phyloP scores from a whole-genome alignment of 768 basidiomycete genomes.

The Bullera alba region DNA sequence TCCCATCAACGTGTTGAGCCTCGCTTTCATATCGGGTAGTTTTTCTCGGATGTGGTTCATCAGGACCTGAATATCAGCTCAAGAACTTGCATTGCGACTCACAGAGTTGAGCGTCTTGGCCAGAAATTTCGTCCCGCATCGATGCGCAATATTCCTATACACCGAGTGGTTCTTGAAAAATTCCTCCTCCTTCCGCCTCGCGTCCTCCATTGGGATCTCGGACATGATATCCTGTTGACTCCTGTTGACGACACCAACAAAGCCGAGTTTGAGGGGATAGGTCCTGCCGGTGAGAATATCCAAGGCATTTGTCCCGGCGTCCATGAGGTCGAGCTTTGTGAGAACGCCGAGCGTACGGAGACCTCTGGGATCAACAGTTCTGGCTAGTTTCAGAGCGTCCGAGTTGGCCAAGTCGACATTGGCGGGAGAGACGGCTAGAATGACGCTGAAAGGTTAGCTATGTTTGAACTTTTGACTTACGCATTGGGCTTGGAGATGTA shows the following conservation, averaged over 20 bases:
- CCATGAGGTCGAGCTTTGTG: conserved; percentile 98
- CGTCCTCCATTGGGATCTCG: conserved; percentile 76
- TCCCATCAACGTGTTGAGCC: conserved; percentile 94
- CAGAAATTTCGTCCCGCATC: conserved; percentile 93
- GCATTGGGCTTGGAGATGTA: conserved; percentile 96
- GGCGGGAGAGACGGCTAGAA: conserved; percentile 91
- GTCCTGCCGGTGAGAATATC: conserved; percentile 94
- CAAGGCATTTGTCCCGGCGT: conserved; percentile 93
- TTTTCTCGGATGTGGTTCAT: conserved; percentile 98
- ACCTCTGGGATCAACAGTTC: conserved; percentile 90
- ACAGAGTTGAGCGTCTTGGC: conserved; percentile 92
- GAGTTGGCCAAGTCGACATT: conserved; percentile 99
- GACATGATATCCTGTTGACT: conserved; percentile 95
- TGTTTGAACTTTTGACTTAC: conserved; percentile 48
- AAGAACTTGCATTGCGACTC: conserved; percentile 20
- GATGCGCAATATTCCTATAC: conserved; percentile 91
- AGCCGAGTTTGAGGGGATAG: conserved; percentile 95
- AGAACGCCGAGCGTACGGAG: conserved; percentile 93
- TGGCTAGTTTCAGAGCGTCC: conserved; percentile 91
- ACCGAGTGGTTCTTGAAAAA: conserved; percentile 86
- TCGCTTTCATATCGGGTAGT: conserved; percentile 98
- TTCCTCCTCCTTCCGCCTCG: conserved; percentile 73
- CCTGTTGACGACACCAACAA: conserved; percentile 95
- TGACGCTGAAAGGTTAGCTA: conserved; percentile 57
- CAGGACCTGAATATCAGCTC: conserved; percentile 56